Evolutionary conservation across 371 early-diverging fungal genomes (phyloP).

Genomic region (Phascolomyces articulosus): DNA sequence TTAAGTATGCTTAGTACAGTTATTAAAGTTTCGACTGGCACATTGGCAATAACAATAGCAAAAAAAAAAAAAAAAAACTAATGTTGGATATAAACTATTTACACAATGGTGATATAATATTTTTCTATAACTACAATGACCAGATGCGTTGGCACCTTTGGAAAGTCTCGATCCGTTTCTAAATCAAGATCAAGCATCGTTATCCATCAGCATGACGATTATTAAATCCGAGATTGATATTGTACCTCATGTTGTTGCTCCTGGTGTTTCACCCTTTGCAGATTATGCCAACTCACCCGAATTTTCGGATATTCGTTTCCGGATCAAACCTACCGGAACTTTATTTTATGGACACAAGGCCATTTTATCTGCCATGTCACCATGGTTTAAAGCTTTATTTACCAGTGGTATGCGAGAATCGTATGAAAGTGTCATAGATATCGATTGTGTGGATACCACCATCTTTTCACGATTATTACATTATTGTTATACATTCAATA

Average conservation of each 20-base stretch:
- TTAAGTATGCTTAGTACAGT: neutral
- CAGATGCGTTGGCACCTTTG: conserved; percentile 45
- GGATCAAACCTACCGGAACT: conserved; percentile 30
- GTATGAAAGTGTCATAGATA: conserved; percentile 46
- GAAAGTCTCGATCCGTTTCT: conserved; percentile 45
- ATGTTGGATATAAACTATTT: too few relatives aligned
- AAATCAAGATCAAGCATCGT: conserved; percentile 46
- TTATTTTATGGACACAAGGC: conserved; percentile 56
- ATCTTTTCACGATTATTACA: conserved; percentile 49
- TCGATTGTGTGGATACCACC: conserved; percentile 47
- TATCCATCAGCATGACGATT: conserved; percentile 57
- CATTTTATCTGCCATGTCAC: conserved; percentile 54
- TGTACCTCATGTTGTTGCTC: conserved; percentile 19
- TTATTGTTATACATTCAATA: conserved; percentile 52
- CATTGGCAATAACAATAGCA: neutral
- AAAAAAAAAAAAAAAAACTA: neutral
- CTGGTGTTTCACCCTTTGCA: conserved; percentile 40
- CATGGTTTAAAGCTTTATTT: conserved; percentile 59
- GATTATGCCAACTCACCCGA: conserved; percentile 48
- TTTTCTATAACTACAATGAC: too few relatives aligned
- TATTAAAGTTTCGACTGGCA: neutral
- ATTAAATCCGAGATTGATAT: conserved; percentile 49
- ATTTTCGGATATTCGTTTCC: conserved; percentile 59
- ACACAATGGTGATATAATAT: too few relatives aligned
- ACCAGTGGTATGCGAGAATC: conserved; percentile 68